Evolutionary conservation across 352 stramenopile genomes (phyloP), one percentile per base, ranked within the genome.

Genomic region (Elongisporangium undulatum): DNA sequence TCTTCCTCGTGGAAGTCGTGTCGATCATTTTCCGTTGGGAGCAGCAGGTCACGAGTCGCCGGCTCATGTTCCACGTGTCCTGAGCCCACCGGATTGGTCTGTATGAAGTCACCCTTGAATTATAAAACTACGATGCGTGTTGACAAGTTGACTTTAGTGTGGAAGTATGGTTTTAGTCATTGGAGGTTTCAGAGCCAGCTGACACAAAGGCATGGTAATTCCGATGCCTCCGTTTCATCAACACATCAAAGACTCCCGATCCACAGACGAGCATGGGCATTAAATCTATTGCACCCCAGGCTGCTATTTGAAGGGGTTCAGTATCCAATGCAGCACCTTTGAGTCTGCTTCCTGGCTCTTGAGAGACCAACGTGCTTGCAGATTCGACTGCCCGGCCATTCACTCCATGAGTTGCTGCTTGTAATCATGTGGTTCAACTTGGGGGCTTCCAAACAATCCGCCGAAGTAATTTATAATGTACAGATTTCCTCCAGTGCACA

Each of bases 11-110:
- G 29, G 72, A 80, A 51, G 72, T 80, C 57, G 66, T 80, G 54
- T 75, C 72, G 53, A 77, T 75, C 57, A 77, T 80, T 45, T 73
- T 80, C 49, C 66, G 72, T 3, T 80, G 72, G 72, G 72, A 80
- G 39, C 75, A 71, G 58, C 69, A 67, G 5, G 72, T 77, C 23
- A 69, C 65, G 5, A 71, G 66, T 19, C 66, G 69, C 12, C 66
- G 69, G 2, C 67, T 80, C 29, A 69, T 71, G 24, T 71, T 71
- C 55, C 34, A 45, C 13, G 34, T 45, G 13, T 45, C 34, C 34
- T 45, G 34, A 45, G 10, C 9, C 4, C 6, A 38, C 4, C 26
- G 26, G 9, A 38, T 12, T 38, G 5, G 26, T 38, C 9, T 38
- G 26, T 38, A 45, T 45, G 17, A 45, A 17, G 17, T 38, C 26